A percentile compares a stretch with the other conserved stretches of the same genome.
phyloP scores from a whole-genome alignment of 148 eudicot genomes.

The Arbutus unedo region DNA sequence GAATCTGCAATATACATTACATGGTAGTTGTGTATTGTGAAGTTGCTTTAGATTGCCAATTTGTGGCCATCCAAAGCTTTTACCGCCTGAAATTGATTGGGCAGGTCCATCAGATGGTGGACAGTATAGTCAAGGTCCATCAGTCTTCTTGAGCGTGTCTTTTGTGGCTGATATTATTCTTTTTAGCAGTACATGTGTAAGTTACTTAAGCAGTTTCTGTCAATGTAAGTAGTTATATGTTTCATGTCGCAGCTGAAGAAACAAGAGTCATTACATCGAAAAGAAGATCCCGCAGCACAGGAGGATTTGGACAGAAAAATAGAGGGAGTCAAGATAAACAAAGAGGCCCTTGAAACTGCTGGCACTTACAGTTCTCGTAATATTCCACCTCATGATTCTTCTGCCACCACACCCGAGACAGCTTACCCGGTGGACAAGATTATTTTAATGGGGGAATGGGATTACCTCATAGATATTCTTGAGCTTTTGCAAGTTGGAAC shows the following conservation, averaged over 20 bases:
- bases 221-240: not conserved
- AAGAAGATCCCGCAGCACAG: slow-evolving; percentile 27
- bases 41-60: not conserved
- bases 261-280: slow-evolving; percentile 20
- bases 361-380: slow-evolving; percentile 35
- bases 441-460: slow-evolving; percentile 78
- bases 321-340: slow-evolving; percentile 36
- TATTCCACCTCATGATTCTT: slow-evolving; percentile 68
- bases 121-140: not conserved
- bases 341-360: slow-evolving; percentile 52
- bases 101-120: slow-evolving; percentile 2
- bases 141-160: not conserved
- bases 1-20: not conserved
- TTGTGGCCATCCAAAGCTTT: not conserved
- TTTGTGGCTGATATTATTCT: not conserved
- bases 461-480: slow-evolving; percentile 54
- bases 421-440: slow-evolving; percentile 88
- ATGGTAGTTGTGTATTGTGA: not conserved
- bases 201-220: not conserved
- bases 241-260: slow-evolving; percentile 43
- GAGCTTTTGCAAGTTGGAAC: slow-evolving; percentile 37
- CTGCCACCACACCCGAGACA: slow-evolving; percentile 56
- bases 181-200: not conserved
- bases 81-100: not conserved
- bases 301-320: slow-evolving; percentile 36